A percentile compares a stretch with the other conserved stretches of the same genome.
phyloP scores from a whole-genome alignment of 1,284 basidiomycete species.

The Ustilago lituana region DNA sequence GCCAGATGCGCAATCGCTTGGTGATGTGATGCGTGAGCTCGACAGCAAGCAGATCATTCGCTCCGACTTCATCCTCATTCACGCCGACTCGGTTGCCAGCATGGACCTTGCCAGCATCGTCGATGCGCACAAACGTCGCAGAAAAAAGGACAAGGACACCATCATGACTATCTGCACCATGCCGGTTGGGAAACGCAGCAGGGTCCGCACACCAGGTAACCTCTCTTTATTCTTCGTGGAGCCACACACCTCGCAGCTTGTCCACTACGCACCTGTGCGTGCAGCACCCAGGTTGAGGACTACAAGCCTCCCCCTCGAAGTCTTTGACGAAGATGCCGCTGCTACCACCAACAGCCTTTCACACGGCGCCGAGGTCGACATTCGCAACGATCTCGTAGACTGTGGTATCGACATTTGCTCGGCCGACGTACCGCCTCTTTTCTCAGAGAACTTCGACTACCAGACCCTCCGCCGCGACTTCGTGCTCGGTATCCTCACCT shows the following conservation, averaged over 20 bases:
- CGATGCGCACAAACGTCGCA: constrained; percentile 84
- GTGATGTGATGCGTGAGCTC: constrained; percentile 95
- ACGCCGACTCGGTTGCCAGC: constrained; percentile 93
- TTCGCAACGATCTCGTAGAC: constrained; percentile 86
- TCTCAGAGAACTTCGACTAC: constrained; percentile 99
- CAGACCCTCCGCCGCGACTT: constrained; percentile 90
- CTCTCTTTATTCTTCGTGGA: constrained; percentile 57
- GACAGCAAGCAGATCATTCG: constrained; percentile 88
- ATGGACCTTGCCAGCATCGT: constrained; percentile 89
- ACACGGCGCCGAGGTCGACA: constrained; percentile 74
- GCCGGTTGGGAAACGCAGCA: constrained; percentile 33
- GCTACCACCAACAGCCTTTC: constrained; percentile 35
- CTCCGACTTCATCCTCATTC: constrained; percentile 80
- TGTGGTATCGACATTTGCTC: constrained; percentile 74
- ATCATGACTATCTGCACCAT: constrained; percentile 79
- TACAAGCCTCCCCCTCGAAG: constrained; percentile 62
- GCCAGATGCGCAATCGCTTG: constrained; percentile 86
- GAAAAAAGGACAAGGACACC: constrained; percentile 86
- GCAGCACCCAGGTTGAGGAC: constrained; percentile 53
- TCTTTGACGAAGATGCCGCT: constrained; percentile 50
- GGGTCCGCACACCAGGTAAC: constrained; percentile 50
- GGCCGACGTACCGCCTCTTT: constrained; percentile 90
- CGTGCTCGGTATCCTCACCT: constrained; percentile 93
- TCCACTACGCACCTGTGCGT: constrained; percentile 66
- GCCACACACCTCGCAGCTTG: constrained; percentile 62